phyloP scores from a whole-genome alignment of 768 basidiomycete species.

The Serendipita indica region DNA sequence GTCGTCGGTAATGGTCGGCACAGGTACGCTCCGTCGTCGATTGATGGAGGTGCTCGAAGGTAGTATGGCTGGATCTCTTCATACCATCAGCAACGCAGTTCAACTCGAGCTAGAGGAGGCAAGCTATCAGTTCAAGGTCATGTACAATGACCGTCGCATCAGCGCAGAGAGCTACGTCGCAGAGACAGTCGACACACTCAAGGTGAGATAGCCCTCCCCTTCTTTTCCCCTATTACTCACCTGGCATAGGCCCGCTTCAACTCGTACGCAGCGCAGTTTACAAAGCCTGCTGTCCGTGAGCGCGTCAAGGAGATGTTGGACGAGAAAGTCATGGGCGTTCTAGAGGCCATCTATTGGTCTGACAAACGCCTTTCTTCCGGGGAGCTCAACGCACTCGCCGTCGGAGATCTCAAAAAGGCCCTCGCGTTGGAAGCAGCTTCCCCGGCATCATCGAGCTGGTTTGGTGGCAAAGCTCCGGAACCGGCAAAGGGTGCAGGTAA shows the following conservation, averaged over 20 bases:
- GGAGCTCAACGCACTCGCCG: constrained; percentile 60
- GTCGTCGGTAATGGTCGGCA: constrained; percentile 73
- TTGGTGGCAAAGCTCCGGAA: constrained; percentile 27
- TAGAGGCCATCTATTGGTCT: constrained; percentile 94
- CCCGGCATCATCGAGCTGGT: constrained; percentile 13
- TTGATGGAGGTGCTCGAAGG: constrained; percentile 97
- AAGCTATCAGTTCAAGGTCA: constrained; percentile 97
- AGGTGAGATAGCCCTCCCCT: constrained; percentile 25
- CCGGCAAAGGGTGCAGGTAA: not conserved
- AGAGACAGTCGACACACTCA: constrained; percentile 88
- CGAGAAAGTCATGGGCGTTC: constrained; percentile 91
- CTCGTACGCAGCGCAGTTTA: constrained; percentile 70
- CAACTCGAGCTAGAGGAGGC: constrained; percentile 95
- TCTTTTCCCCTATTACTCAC: constrained; percentile 9
- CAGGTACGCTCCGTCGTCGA: constrained; percentile 72
- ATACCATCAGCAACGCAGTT: constrained; percentile 92
- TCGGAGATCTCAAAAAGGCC: constrained; percentile 48
- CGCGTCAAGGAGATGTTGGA: constrained; percentile 89
- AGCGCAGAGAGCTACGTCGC: constrained; percentile 95
- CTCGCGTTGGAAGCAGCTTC: not conserved
- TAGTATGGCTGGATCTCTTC: constrained; percentile 90
- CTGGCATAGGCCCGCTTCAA: constrained; percentile 49
- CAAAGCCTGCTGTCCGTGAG: constrained; percentile 71
- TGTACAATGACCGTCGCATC: constrained; percentile 90
- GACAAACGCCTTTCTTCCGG: constrained; percentile 53